Base-by-base conservation (phyloP, 495 filamentous ascomycete genomes). In the Platismatia glauca region DNA sequence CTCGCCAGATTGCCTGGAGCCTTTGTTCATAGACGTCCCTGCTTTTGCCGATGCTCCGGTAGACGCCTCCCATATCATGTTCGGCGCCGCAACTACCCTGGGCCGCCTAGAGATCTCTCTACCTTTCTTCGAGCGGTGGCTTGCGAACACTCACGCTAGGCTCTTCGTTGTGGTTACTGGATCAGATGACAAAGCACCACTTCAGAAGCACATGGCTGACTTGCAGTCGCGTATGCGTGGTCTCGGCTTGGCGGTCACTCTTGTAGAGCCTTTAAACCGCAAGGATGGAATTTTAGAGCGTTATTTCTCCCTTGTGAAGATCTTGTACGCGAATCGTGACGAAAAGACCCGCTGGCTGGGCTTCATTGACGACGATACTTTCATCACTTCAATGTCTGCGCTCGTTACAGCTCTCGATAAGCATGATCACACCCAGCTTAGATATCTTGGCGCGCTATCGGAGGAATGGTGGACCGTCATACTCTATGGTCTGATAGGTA, bases 311-410 rank as follows among this genome's bases (percentile, higher is more conserved):
- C 71, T 87, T 34, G 68, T 88, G 7, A 72, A 77, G 24, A 74
- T 79, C 24, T 72, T 88, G 55, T 74, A 80, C 43, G 65, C 75
- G 9, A 67, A 78, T 60, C 64, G 76, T 24, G 75, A 75, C 13
- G 72, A 76, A 1, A 61, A 75, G 2, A 86, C 83, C 1, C 71
- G 73, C 39, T 89, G 85, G 85, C 75, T 80, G 24, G 82, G 75
- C 56, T 76, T 89, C 39, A 77, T 88, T 39, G 86, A 89, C 69
- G 86, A 89, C 71, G 86, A 89, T 68, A 88, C 86, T 6, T 86
- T 86, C 67, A 82, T 86, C 74, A 73, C 78, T 0, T 81, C 77
- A 31, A 76, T 85, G 71, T 57, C 71, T 13, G 71, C 71, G 16
- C 71, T 86, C 18, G 71, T 81, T 4, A 61, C 74, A 2, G 77